Percentiles rank a stretch among this genome's conserved stretches.
Evolutionary conservation across 805 yeast species (phyloP).

Genomic region (Candida caryicola): DNA sequence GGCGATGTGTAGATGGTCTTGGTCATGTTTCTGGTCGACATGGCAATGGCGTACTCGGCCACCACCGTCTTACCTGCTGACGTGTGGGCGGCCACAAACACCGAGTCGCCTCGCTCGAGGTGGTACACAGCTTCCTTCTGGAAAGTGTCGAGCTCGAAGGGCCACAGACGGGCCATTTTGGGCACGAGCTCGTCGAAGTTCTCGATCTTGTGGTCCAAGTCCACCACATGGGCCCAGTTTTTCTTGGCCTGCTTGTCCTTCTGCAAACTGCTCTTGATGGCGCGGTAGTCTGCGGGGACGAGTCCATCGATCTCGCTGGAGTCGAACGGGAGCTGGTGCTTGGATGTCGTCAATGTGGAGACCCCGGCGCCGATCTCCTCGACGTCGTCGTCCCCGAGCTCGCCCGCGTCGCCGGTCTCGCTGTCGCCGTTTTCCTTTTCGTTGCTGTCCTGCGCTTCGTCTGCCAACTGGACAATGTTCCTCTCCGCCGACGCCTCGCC

Average conservation of each 20-base stretch:
- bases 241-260: conserved; percentile 37
- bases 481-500: conserved; percentile 5
- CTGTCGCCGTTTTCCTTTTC: conserved; percentile 6
- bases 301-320: conserved; percentile 48
- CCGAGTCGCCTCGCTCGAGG: conserved; percentile 96
- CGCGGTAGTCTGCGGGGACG: conserved; percentile 33
- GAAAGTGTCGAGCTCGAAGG: conserved; percentile 89
- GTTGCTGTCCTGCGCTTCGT: conserved; percentile 8
- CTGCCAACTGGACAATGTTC: conserved; percentile 12
- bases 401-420: conserved; percentile 6
- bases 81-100: conserved; percentile 97
- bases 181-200: conserved; percentile 89
- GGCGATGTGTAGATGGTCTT: conserved; percentile 96
- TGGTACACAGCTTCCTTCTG: conserved; percentile 97
- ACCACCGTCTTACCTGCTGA: conserved; percentile 99
- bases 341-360: background rate
- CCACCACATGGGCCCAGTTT: conserved; percentile 95
- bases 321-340: conserved; percentile 25
- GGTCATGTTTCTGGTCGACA: conserved; percentile 95
- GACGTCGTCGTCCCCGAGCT: conserved; percentile 4
- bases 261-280: conserved; percentile 21
- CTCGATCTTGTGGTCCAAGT: conserved; percentile 74
- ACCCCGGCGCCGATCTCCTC: background rate
- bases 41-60: conserved; percentile 96
- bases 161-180: conserved; percentile 90